These are phyloP conservation scores for Smittium mucronatum DNA, from an alignment of 371 early-diverging fungal species.

Conservation along the genomic window DNA sequence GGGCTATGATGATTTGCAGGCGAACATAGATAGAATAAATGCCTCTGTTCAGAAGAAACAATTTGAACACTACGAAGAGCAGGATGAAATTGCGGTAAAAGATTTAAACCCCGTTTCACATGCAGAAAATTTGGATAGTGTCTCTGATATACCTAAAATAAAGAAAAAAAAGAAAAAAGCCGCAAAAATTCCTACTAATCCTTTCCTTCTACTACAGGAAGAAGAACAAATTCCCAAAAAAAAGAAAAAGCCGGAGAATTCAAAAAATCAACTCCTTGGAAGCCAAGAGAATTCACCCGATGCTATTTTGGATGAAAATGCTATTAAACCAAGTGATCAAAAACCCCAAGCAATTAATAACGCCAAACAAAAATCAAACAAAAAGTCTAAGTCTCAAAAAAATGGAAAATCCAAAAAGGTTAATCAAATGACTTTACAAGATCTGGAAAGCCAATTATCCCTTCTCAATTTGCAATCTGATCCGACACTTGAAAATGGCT, in stretches of 20 bases:
- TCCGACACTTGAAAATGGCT: conserved; percentile 6
- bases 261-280: not conserved
- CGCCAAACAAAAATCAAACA: conserved; percentile 11
- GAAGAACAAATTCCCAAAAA: not conserved
- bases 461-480: conserved; percentile 3
- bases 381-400: conserved; percentile 49
- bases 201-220: not conserved
- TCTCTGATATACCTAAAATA: not conserved
- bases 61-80: not conserved
- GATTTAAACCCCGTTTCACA: too few species aligned
- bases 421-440: conserved; percentile 14
- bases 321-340: not conserved
- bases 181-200: not conserved
- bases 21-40: conserved; percentile 17
- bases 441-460: conserved; percentile 20
- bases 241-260: not conserved
- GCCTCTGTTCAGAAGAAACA: not conserved
- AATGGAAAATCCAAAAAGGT: conserved; percentile 34
- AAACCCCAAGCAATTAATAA: not conserved
- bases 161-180: not conserved
- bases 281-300: not conserved
- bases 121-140: not conserved
- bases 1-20: conserved; percentile 30
- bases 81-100: too few species aligned
- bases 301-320: not conserved